Evolutionary conservation across 192 early-diverging fungal genomes (phyloP), one percentile per base, ranked within the genome.

Genomic region (Coemansia sp.): DNA sequence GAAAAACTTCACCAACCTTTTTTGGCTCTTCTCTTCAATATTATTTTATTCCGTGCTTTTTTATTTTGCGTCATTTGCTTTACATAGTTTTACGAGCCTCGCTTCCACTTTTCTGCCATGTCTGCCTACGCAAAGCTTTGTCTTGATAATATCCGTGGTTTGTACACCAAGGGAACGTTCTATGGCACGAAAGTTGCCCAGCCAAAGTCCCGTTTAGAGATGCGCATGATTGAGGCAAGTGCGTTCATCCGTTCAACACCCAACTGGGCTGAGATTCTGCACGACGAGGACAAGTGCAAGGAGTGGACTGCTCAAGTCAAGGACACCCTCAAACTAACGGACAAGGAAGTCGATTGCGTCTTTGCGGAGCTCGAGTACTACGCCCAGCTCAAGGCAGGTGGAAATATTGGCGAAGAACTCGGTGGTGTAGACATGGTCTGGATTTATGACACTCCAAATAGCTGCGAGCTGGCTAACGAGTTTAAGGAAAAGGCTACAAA

Each of bases 361-460:
- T 34, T 59, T 59, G 55, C 8, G 15, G 55, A 59, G 11, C 55
- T 59, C 10, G 31, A 59, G 24, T 59, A 59, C 16, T 59, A 59
- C 24, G 55, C 55, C 6, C 5, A 33, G 31, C 55, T 59, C 24
- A 31, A 59, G 31, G 10, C 24, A 31, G 5, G 15, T 29, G 31
- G 29, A 34, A 2, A 5, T 10, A 31, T 8, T 59, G 55, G 55
- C 2, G 55, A 59, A 15, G 55, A 34, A 31, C 29, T 59, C 0
- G 31, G 55, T 6, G 67, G 57, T 10, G 67, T 61, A 12, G 67
- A 61, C 33, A 43, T n/a, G 36, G 66, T 67, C 27, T 67, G 66
- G 66, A 54, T 54, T 36, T 61, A 38, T 3, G 57, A 69, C 40
- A 33, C 43, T 46, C 29, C 42, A 3, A 20, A 10, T 47, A 41